These are phyloP conservation scores for Sabuloglossum arenarium DNA, from an alignment of 495 filamentous ascomycete genomes.

Conservation along the genomic window DNA sequence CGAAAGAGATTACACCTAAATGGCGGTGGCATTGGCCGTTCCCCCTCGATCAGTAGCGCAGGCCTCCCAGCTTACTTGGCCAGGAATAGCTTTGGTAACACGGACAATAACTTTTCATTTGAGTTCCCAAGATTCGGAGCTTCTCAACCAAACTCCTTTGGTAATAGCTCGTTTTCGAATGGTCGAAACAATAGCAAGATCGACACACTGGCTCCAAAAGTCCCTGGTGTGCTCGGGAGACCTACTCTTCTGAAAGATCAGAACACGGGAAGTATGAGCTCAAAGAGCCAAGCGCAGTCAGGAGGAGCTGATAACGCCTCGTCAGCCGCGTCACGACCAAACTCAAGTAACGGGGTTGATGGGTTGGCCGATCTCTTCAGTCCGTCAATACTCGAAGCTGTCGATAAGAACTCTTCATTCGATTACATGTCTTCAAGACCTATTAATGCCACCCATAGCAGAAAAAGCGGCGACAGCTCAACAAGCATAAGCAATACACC, in stretches of 20 bases:
- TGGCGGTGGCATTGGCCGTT: slow-evolving; percentile 8
- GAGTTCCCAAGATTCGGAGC: slow-evolving; percentile 87
- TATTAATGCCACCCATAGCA: slow-evolving; percentile 21
- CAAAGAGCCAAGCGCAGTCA: neutral
- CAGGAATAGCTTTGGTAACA: slow-evolving; percentile 26
- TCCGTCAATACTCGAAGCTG: slow-evolving; percentile 22
- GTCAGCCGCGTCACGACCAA: slow-evolving; percentile 4
- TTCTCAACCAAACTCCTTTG: slow-evolving; percentile 21
- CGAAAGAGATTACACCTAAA: slow-evolving; percentile 40
- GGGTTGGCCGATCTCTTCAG: slow-evolving; percentile 25
- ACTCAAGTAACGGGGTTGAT: slow-evolving; percentile 5
- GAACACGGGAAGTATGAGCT: neutral
- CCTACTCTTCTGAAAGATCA: slow-evolving; percentile 5
- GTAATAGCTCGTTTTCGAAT: slow-evolving; percentile 18
- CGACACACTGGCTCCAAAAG: slow-evolving; percentile 9
- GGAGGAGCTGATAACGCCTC: neutral
- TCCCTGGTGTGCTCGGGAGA: neutral
- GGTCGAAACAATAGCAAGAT: slow-evolving; percentile 16
- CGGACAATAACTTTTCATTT: slow-evolving; percentile 73
- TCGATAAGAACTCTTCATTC: slow-evolving; percentile 16
- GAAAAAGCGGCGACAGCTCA: slow-evolving; percentile 15
- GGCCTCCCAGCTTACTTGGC: slow-evolving; percentile 7
- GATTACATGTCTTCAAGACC: slow-evolving; percentile 10
- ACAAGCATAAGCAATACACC: neutral
- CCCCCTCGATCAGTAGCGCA: neutral